Base-by-base conservation (phyloP, 768 basidiomycete species). In the Boletus edulis region DNA sequence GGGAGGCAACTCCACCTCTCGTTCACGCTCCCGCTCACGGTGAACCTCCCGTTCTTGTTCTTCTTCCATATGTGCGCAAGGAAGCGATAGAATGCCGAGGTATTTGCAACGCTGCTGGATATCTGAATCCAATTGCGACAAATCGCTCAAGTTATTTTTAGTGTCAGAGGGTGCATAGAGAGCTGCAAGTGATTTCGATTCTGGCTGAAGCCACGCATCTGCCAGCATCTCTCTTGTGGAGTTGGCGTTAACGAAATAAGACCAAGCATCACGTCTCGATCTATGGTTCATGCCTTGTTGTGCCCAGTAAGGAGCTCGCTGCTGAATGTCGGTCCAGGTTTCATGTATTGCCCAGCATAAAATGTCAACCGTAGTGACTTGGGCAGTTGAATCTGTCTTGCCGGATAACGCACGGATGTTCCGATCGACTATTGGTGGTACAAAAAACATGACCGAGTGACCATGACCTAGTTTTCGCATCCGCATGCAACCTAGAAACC, bases 401-500 rank as follows among this genome's bases (percentile, higher is more conserved):
- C 27, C 38, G 31, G 54, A 42, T 2, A 63, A 51, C 3, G 56
- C 42, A 22, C 74, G 72, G 48, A 80, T 78, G 2, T 49, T 49
- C 35, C 56, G 54, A 46, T 75, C 72, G 5, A 79, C 68, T 45
- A 76, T 74, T 0, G 59, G 59, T 6, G 79, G 73, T 9, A 75
- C 78, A 45, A 76, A 76, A 57, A 79, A 79, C 46, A 75, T 61
- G 14, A 79, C 66, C 4, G 77, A 75, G 55, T 81, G 79, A 0
- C 75, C 77, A 17, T 64, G 58, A 8, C 79, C 79, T 2, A 80
- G 66, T 55, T 72, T 70, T 5, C 78, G 71, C 78, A 81, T 78
- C 14, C 79, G 69, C 79, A 80, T 81, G 51, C 78, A 80, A 7
- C 78, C 78, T 79, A 13, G 24, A 13, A 29, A 47, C 7, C 13